These are phyloP conservation scores for Boletus rufocinnamomeus DNA, from an alignment of 768 basidiomycete genomes.

Conservation along the genomic window DNA sequence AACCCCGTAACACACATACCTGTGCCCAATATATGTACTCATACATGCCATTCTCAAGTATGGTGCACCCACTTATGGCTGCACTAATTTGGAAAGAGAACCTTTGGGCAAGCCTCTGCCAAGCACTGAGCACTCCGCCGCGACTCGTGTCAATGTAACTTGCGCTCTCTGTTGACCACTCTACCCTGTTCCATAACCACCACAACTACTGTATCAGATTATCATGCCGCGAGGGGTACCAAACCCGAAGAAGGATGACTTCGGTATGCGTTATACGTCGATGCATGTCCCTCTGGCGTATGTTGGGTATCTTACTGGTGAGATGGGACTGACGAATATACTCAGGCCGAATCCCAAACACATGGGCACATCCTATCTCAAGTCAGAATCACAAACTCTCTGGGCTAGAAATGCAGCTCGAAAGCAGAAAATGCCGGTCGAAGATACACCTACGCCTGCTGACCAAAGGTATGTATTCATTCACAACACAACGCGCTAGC, in stretches of 20 bases:
- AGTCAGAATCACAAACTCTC: conserved; percentile 69
- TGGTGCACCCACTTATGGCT: not conserved
- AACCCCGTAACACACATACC: conserved; percentile 28
- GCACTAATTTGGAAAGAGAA: conserved; percentile 18
- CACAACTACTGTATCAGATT: conserved; percentile 1
- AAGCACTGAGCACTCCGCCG: not conserved
- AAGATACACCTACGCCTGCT: conserved; percentile 39
- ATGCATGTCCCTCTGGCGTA: conserved; percentile 81
- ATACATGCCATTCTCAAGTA: not conserved
- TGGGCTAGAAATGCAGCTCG: conserved; percentile 70
- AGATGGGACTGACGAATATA: conserved; percentile 15
- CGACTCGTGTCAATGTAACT: not conserved
- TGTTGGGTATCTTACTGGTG: conserved; percentile 25
- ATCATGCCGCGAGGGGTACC: conserved; percentile 82
- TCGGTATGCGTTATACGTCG: conserved; percentile 76
- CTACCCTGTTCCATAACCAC: not conserved
- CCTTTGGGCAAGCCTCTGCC: not conserved
- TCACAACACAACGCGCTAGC: conserved; percentile 5
- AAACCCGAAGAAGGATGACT: conserved; percentile 78
- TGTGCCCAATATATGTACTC: conserved; percentile 1
- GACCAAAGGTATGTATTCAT: conserved; percentile 49
- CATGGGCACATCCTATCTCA: conserved; percentile 74
- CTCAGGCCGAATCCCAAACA: conserved; percentile 79
- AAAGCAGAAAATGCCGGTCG: conserved; percentile 47
- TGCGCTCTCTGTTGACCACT: not conserved